Conservation (phyloP, 2,329 filamentous ascomycete species). For the Arthrobotrys sphaeroides region DNA sequence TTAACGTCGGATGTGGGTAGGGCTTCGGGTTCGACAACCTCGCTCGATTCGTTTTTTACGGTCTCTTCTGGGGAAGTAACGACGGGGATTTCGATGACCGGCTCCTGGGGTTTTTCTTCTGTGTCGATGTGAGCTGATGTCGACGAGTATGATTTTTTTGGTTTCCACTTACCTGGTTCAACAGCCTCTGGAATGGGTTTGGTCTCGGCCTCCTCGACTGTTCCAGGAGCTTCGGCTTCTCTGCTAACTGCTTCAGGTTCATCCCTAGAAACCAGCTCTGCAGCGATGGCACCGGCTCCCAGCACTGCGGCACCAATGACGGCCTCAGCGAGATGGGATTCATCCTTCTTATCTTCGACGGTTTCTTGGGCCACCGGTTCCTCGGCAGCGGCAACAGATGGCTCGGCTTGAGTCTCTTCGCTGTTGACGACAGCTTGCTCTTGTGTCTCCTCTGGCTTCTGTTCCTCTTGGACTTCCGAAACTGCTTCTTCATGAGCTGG, state of each 20-base stretch:
- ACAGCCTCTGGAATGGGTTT: not conserved
- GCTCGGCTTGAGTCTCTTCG: constrained; percentile 4
- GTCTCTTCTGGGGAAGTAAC: not conserved
- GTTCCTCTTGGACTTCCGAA: not conserved
- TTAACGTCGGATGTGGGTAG: not conserved
- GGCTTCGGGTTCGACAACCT: not conserved
- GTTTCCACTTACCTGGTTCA: constrained; percentile 38
- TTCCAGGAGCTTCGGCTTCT: constrained; percentile 4
- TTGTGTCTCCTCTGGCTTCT: not conserved
- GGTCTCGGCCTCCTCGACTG: constrained; percentile 14
- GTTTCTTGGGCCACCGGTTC: not conserved
- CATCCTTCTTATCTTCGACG: constrained; percentile 82
- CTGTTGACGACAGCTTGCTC: not conserved
- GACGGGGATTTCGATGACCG: constrained; percentile 7
- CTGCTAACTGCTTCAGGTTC: constrained; percentile 14
- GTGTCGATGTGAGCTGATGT: constrained; percentile 6
- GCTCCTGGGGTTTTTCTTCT: constrained; percentile 29
- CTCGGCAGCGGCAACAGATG: constrained; percentile 56
- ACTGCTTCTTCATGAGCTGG: not conserved
- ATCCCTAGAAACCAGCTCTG: constrained; percentile 21
- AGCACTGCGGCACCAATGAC: constrained; percentile 17
- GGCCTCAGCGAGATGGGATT: constrained; percentile 11
- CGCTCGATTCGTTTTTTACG: too few species aligned
- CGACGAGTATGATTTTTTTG: not conserved
- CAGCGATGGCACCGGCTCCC: constrained; percentile 11